These are phyloP conservation scores for Suillus tomentosus DNA, from an alignment of 768 basidiomycete species.

Conservation along the genomic window DNA sequence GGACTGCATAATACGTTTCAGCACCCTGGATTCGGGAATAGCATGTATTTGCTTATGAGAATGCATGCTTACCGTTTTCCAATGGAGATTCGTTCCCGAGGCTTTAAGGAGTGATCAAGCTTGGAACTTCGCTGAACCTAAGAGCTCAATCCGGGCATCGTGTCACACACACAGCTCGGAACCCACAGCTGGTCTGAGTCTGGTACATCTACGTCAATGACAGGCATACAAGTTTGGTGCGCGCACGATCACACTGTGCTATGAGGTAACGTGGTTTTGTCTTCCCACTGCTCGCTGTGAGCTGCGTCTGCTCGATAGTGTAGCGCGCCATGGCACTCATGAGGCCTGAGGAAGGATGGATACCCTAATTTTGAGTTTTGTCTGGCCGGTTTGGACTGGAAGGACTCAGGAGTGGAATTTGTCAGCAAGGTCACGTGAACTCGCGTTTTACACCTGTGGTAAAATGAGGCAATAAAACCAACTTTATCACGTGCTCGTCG, in stretches of 20 bases:
- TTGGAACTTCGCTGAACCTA: not conserved
- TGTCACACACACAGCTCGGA: slow-evolving; percentile 96
- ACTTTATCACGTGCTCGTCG: not conserved
- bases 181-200: slow-evolving; percentile 99
- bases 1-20: slow-evolving; percentile 88
- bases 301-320: slow-evolving; percentile 96
- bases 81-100: slow-evolving; percentile 79
- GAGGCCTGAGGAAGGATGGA: slow-evolving; percentile 73
- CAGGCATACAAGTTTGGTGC: slow-evolving; percentile 87
- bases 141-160: slow-evolving; percentile 82
- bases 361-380: slow-evolving; percentile 65
- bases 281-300: slow-evolving; percentile 97
- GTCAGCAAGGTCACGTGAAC: no score
- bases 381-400: slow-evolving; percentile 42
- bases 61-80: slow-evolving; percentile 90
- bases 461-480: no score
- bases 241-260: slow-evolving; percentile 80
- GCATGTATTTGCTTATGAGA: slow-evolving; percentile 93
- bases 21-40: slow-evolving; percentile 98
- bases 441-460: no score
- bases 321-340: slow-evolving; percentile 75
- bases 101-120: slow-evolving; percentile 51
- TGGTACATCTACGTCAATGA: slow-evolving; percentile 97
- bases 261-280: slow-evolving; percentile 93
- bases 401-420: not conserved